Evolutionary conservation across 139 green algal species (phyloP).

Genomic region (Micractinium sp.): DNA sequence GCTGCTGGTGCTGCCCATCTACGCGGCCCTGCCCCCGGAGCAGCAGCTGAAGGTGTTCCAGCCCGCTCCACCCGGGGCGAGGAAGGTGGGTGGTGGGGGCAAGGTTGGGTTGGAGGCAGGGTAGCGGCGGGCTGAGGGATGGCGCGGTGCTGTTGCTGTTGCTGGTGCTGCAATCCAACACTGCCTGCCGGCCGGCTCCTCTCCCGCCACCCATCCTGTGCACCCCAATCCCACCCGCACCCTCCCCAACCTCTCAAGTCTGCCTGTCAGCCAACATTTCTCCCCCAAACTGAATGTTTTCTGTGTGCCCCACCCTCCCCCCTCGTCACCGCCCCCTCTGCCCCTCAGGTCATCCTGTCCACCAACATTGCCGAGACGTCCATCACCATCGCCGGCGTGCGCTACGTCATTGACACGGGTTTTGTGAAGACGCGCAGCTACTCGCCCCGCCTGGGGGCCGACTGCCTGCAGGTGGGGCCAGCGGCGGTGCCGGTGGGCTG

Average conservation of each 20-base stretch:
- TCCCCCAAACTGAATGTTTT: too few relatives aligned
- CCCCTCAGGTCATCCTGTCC: background rate
- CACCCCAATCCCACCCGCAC: too few relatives aligned
- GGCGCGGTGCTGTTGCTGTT: too few relatives aligned
- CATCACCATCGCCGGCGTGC: slow-evolving; percentile 88
- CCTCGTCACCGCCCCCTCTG: background rate
- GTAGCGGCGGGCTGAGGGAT: background rate
- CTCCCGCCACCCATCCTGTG: too few relatives aligned
- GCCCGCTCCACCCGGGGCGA: slow-evolving; percentile 56
- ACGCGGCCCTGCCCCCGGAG: slow-evolving; percentile 83
- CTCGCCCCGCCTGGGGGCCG: slow-evolving; percentile 74
- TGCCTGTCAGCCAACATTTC: too few relatives aligned
- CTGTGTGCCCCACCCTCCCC: too few relatives aligned
- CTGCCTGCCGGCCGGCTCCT: too few relatives aligned
- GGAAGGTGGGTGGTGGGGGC: slow-evolving; percentile 60
- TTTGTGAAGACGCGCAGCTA: slow-evolving; percentile 88
- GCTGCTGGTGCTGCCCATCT: slow-evolving; percentile 78
- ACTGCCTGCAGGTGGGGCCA: slow-evolving; percentile 70
- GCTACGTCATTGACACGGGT: slow-evolving; percentile 84
- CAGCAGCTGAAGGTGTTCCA: slow-evolving; percentile 85
- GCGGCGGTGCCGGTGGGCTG: background rate
- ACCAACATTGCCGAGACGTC: slow-evolving; percentile 97
- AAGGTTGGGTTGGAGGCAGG: background rate
- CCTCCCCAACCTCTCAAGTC: too few relatives aligned
- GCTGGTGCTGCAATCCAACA: too few relatives aligned